Base-by-base conservation (phyloP, 2,329 filamentous ascomycete species). In the Aureobasidium sp. region DNA sequence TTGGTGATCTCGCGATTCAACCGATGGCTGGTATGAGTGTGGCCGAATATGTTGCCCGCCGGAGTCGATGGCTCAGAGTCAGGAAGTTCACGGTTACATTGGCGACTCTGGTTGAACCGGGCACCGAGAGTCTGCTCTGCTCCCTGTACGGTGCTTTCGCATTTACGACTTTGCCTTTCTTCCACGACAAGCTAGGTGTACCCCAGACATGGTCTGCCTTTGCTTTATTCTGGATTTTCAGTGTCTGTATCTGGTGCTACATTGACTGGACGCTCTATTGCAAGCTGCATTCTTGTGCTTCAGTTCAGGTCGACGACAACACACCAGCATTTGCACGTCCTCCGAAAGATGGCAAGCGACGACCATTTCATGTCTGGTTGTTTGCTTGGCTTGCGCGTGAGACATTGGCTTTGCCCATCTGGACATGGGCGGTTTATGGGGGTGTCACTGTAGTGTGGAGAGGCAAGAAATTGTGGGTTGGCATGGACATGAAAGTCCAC, bases 81-180 rank as follows among this genome's bases (percentile, higher is more conserved):
- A 79, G 93, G 40, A 98, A 98, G 68, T 97, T 89, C 74, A 96
- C 91, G 0, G 93, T 98, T 12, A 78, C 88, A 1, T 75, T 86
- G 0, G 94, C 93, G 0, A 97, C 94, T 0, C 73, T 96, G 1
- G 88, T 96, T 2, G 93, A 98, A 66, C 93, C 91, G 0, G 90
- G 90, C 2, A 90, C 94, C 0, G 93, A 98, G 68, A 86, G 85
- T 24, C 79, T 98, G 29, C 66, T 97, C 0, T 96, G 90, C 70
- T 89, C 85, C 19, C 71, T 84, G 0, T 90, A 94, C 63, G 82
- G 90, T 38, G 80, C 89, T 1, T 95, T 86, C 68, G 88, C 84
- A 0, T 63, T 88, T 3, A 94, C 88, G 0, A 88, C 84, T 0
- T 65, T 94, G 1, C 81, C 86, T 0, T 82, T 77, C 66, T 80